Base-by-base conservation (phyloP, 2,329 filamentous ascomycete genomes). In the Epichloe gansuensis region DNA sequence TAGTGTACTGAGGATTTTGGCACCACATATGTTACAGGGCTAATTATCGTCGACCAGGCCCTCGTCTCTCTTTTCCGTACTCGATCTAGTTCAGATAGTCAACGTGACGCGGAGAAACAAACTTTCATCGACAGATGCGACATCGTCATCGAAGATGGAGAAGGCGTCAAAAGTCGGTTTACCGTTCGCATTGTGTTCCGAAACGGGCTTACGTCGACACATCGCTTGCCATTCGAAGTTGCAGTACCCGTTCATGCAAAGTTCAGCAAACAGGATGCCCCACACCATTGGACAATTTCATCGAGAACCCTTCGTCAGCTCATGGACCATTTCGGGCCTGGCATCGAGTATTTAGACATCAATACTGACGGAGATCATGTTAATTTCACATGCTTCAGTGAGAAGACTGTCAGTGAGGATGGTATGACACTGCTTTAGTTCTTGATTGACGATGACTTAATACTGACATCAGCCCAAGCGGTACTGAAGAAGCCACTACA, bases 331-430 rank as follows among this genome's bases (percentile, higher is more conserved):
- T 91, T 91, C 62, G 85, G 86, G 0, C 84, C 85, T 1, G 86
- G 85, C 5, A 88, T 88, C 35, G 87, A 91, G 65, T 84, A 90
- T 58, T 76, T 91, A 2, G 87, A 91, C 59, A 84, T 91, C 57
- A 85, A 86, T 62, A 82, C 83, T 0, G 82, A 88, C 55, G 81
- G 82, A 12, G 81, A 86, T 51, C 79, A 85, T 46, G 82, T 86
- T 15, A 86, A 87, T 53, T 88, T 91, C 60, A 88, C 86, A 28
- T 90, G 86, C 63, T 91, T 87, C 61, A 90, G 86, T 0, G 87
- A 91, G 65, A 91, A 88, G 69, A 81, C 85, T 8, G 77, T 82
- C 52, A 84, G 82, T 59, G 82, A 83, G 48, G 71, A 74, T 53
- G 67, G 71, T 70, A 56, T 12, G 67, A 62, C 34, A 12, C 43